Conservation (phyloP, 2,329 filamentous ascomycete species). For the Malbranchea zuffiana region DNA sequence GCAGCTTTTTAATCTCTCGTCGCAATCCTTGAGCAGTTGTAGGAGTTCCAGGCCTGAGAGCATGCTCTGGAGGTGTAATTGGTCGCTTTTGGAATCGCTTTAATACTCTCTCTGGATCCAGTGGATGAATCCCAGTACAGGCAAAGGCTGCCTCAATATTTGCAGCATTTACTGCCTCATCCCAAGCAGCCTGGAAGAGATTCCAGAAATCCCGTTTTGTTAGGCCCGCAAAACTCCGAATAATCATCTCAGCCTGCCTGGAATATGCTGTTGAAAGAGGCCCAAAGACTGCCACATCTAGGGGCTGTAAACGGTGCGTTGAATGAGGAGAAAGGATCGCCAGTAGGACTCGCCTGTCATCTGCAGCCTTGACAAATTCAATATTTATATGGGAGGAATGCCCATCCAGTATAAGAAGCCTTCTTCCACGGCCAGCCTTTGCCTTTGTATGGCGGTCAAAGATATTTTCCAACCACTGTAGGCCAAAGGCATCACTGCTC, state of each 20-base stretch:
- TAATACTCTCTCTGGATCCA: background rate
- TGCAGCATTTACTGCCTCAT: slow-evolving; percentile 1
- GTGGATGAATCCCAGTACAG: background rate
- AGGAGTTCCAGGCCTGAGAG: background rate
- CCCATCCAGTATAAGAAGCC: slow-evolving; percentile 6
- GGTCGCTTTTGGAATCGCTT: background rate
- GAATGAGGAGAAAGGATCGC: slow-evolving; percentile 7
- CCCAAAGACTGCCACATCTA: slow-evolving; percentile 6
- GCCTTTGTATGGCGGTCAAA: slow-evolving; percentile 1
- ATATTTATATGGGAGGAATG: slow-evolving; percentile 10
- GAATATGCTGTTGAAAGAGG: background rate
- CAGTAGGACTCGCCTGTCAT: slow-evolving; percentile 2
- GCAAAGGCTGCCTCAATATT: slow-evolving; percentile 4
- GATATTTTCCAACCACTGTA: no score
- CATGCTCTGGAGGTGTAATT: background rate
- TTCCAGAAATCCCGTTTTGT: slow-evolving; percentile 7
- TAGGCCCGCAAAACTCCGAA: background rate
- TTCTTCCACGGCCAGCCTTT: background rate
- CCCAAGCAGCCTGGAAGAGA: slow-evolving; percentile 3
- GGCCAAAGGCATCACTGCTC: no score
- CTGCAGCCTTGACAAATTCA: slow-evolving; percentile 4
- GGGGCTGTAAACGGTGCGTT: slow-evolving; percentile 7
- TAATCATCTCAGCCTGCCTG: background rate
- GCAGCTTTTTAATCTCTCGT: slow-evolving; percentile 1
- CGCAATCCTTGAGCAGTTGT: background rate